phyloP scores from a whole-genome alignment of 208 protist genomes.

The Leishmania gerbilli region DNA sequence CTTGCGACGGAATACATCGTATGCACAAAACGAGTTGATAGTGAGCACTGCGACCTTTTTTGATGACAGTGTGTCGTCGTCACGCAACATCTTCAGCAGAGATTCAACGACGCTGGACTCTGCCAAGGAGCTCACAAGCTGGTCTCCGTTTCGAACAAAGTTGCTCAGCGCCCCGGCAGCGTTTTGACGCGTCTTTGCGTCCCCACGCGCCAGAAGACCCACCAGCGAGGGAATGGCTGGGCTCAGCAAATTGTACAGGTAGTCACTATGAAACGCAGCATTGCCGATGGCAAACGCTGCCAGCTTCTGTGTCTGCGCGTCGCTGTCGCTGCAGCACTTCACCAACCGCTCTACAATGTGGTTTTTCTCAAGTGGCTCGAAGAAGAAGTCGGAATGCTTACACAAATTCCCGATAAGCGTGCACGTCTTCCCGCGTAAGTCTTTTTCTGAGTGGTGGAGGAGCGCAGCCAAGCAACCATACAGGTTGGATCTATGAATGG shows the following conservation, averaged over 20 bases:
- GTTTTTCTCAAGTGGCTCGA: conserved; percentile 75
- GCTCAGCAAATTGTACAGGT: conserved; percentile 82
- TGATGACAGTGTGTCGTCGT: conserved; percentile 57
- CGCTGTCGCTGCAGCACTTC: conserved; percentile 78
- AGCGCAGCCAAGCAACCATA: conserved; percentile 70
- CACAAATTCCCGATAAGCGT: conserved; percentile 95
- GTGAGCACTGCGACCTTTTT: conserved; percentile 90
- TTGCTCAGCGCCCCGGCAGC: conserved; percentile 95
- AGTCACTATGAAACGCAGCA: conserved; percentile 92
- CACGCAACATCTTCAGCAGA: conserved; percentile 72
- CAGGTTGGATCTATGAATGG: conserved; percentile 83
- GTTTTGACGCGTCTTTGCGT: conserved; percentile 96
- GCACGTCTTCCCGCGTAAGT: conserved; percentile 92
- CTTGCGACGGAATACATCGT: conserved; percentile 70
- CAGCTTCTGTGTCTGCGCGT: conserved; percentile 92
- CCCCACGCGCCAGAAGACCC: conserved; percentile 67
- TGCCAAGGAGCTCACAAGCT: conserved; percentile 63
- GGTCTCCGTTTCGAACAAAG: conserved; percentile 91
- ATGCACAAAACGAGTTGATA: conserved; percentile 90
- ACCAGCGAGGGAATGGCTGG: conserved; percentile 81
- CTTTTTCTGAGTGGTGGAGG: conserved; percentile 70
- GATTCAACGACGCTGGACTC: conserved; percentile 73
- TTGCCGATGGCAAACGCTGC: conserved; percentile 96
- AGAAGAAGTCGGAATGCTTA: conserved; percentile 94
- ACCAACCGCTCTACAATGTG: conserved; percentile 79